phyloP scores from a whole-genome alignment of 108 stramenopile genomes.

The Schizochytrium sp. region DNA sequence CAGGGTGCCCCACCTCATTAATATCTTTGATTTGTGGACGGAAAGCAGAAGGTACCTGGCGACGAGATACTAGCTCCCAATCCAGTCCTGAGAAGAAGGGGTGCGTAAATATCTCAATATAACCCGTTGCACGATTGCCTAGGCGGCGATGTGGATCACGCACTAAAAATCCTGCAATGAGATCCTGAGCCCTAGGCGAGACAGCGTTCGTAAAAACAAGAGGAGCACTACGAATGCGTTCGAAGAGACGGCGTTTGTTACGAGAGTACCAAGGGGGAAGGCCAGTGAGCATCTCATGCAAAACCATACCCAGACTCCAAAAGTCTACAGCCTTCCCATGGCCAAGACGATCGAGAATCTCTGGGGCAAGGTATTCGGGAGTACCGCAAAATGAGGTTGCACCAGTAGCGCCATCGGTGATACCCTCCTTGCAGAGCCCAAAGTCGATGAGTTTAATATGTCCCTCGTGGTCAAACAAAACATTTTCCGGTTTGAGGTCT shows the following conservation, averaged over 20 bases:
- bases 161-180: neutral
- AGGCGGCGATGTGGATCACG: slow-evolving; percentile 38
- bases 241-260: slow-evolving; percentile 93
- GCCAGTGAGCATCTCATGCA: slow-evolving; percentile 98
- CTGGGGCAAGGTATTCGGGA: slow-evolving; percentile 79
- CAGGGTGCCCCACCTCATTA: neutral
- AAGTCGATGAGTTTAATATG: slow-evolving; percentile 69
- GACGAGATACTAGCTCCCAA: slow-evolving; percentile 65
- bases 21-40: neutral
- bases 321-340: slow-evolving; percentile 67
- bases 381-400: slow-evolving; percentile 77
- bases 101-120: neutral
- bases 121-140: slow-evolving; percentile 56
- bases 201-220: neutral
- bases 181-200: neutral
- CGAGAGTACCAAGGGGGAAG: slow-evolving; percentile 97
- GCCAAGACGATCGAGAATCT: slow-evolving; percentile 63
- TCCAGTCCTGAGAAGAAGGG: slow-evolving; percentile 6
- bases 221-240: slow-evolving; percentile 66
- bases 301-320: slow-evolving; percentile 95
- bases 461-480: slow-evolving; percentile 72
- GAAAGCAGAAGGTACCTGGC: neutral
- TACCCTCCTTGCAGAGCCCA: slow-evolving; percentile 69
- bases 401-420: slow-evolving; percentile 56
- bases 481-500: slow-evolving; percentile 80